Conservation (phyloP, 768 basidiomycete genomes). For the Termitomyces sp. region DNA sequence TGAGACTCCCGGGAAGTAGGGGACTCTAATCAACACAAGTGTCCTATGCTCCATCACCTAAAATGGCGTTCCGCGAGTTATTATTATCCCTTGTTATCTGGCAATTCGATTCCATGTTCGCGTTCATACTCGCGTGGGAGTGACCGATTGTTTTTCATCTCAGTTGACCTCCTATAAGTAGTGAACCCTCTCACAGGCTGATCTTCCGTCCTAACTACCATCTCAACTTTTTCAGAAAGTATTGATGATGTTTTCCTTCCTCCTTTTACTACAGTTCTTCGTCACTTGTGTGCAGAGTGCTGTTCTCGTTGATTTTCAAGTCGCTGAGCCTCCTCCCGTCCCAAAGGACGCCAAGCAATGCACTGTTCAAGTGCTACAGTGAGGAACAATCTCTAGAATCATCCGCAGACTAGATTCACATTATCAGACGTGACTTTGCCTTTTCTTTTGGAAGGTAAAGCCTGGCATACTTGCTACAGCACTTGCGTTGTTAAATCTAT, state of each 20-base stretch:
- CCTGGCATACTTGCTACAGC: background rate
- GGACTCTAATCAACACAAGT: background rate
- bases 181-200: background rate
- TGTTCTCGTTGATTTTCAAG: slow-evolving; percentile 61
- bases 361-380: slow-evolving; percentile 61
- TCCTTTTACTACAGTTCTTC: background rate
- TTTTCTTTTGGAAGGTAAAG: slow-evolving; percentile 59
- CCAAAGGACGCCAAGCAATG: slow-evolving; percentile 57
- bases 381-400: slow-evolving; percentile 1
- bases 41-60: background rate
- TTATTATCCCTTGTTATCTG: background rate
- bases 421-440: slow-evolving; percentile 59
- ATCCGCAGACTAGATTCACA: background rate
- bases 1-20: slow-evolving; percentile 11
- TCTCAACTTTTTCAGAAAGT: background rate
- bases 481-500: background rate
- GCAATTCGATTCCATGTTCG: background rate
- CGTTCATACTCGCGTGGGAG: background rate
- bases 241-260: background rate
- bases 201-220: background rate
- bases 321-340: slow-evolving; percentile 63
- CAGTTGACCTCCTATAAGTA: slow-evolving; percentile 5
- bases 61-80: background rate
- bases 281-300: slow-evolving; percentile 11
- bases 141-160: background rate